A percentile compares a stretch with the other conserved stretches of the same genome.
Evolutionary conservation across 768 basidiomycete species (phyloP).

Genomic region (Collybia nuda): DNA sequence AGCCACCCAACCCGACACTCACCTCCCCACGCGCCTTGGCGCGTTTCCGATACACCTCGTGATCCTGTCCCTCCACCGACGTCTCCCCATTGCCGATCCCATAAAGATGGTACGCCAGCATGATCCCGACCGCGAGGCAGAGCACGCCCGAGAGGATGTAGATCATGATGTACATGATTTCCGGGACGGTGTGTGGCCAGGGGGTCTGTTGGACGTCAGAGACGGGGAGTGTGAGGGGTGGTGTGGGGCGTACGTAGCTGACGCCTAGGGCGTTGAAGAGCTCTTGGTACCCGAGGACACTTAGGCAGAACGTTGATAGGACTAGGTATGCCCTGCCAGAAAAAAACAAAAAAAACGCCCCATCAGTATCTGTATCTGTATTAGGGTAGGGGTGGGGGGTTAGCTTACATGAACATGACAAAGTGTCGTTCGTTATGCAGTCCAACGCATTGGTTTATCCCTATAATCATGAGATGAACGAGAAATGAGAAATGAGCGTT

Average conservation of each 20-base stretch:
- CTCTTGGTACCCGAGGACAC: constrained; percentile 60
- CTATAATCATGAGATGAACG: too few species aligned
- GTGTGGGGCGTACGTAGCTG: constrained; percentile 35
- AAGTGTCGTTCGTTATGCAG: constrained; percentile 96
- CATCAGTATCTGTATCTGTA: too few species aligned
- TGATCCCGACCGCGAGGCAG: constrained; percentile 69
- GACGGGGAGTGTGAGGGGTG: constrained; percentile 6
- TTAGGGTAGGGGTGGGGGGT: neutral
- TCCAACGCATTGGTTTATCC: constrained; percentile 98
- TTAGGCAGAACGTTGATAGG: constrained; percentile 61
- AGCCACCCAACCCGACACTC: too few species aligned
- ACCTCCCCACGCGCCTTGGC: constrained; percentile 75
- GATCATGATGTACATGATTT: constrained; percentile 64
- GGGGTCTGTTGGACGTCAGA: constrained; percentile 20
- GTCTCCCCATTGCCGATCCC: constrained; percentile 78
- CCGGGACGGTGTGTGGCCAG: constrained; percentile 69
- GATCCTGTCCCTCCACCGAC: constrained; percentile 87
- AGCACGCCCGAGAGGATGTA: constrained; percentile 80
- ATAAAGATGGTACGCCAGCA: constrained; percentile 75
- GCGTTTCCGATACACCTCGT: constrained; percentile 69
- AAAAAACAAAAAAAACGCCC: too few species aligned
- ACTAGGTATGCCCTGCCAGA: constrained; percentile 87
- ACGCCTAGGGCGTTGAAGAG: constrained; percentile 61
- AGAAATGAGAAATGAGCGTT: too few species aligned
- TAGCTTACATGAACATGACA: constrained; percentile 83